Percentiles rank a stretch among this genome's conserved stretches.
Conservation (phyloP, 345 rosid species). For the Hevea brasiliensis region DNA sequence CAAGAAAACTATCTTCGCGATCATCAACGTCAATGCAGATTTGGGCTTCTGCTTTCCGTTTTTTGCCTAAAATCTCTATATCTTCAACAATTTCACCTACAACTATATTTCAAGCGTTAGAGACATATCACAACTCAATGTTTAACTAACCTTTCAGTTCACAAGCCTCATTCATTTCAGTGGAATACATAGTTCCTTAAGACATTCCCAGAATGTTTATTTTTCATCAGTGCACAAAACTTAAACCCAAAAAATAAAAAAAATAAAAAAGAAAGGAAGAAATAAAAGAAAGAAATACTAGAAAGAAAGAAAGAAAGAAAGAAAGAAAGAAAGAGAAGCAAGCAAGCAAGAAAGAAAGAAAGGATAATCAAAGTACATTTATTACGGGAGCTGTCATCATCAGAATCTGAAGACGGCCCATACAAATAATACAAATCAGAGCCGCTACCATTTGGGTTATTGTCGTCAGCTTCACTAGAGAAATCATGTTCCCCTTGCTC, state of each 20-base stretch:
- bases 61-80: conserved; percentile 11
- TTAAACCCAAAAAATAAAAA: too few species aligned
- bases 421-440: too few species aligned
- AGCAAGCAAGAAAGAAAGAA: background rate
- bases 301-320: too few species aligned
- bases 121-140: background rate
- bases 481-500: background rate
- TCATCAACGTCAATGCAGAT: background rate
- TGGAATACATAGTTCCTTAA: background rate
- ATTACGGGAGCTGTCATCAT: background rate
- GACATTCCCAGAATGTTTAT: background rate
- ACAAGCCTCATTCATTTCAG: background rate
- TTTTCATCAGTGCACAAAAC: background rate
- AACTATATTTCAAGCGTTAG: background rate
- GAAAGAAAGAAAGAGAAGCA: too few species aligned
- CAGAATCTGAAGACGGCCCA: conserved; percentile 34
- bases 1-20: background rate
- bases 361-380: conserved; percentile 7
- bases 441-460: background rate
- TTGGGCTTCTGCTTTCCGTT: conserved; percentile 9
- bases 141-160: background rate
- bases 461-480: background rate
- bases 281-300: too few species aligned
- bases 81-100: conserved; percentile 25
- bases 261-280: too few species aligned